Conservation (phyloP, 306 rosid genomes). For the Hippophae gyantsensis region DNA sequence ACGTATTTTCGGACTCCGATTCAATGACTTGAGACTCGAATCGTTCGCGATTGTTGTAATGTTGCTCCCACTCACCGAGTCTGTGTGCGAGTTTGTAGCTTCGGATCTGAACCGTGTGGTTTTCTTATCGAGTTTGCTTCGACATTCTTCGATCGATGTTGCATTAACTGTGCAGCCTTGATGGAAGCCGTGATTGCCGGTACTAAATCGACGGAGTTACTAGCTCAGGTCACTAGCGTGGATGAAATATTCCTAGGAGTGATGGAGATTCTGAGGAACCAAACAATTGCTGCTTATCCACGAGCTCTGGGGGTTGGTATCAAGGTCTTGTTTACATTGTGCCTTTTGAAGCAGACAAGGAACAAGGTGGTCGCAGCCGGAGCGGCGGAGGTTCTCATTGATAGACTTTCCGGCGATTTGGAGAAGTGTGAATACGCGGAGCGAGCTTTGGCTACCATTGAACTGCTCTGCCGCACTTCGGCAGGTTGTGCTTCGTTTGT, state of each 20-base stretch:
- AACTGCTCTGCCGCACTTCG: slow-evolving; percentile 63
- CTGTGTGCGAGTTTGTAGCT: slow-evolving; percentile 44
- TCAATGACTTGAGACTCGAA: slow-evolving; percentile 47
- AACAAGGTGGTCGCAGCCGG: slow-evolving; percentile 62
- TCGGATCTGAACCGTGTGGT: slow-evolving; percentile 35
- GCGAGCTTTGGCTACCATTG: slow-evolving; percentile 74
- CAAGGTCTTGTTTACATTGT: slow-evolving; percentile 65
- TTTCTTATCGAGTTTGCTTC: slow-evolving; percentile 34
- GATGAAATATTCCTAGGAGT: slow-evolving; percentile 71
- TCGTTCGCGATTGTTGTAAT: slow-evolving; percentile 56
- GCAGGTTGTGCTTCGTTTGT: slow-evolving; percentile 51
- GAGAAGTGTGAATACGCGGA: slow-evolving; percentile 76
- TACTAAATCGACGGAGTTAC: slow-evolving; percentile 53
- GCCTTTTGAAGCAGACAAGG: slow-evolving; percentile 68
- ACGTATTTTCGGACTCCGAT: slow-evolving; percentile 26
- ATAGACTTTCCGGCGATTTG: slow-evolving; percentile 56
- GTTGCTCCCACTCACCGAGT: slow-evolving; percentile 52
- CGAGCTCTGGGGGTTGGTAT: slow-evolving; percentile 65
- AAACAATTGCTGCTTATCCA: slow-evolving; percentile 31
- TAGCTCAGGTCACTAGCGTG: slow-evolving; percentile 40
- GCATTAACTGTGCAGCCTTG: slow-evolving; percentile 69
- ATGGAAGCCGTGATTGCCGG: slow-evolving; percentile 64
- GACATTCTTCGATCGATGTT: slow-evolving; percentile 40
- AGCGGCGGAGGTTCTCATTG: slow-evolving; percentile 55
- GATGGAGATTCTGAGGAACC: slow-evolving; percentile 41